Conservation (phyloP, 2,329 filamentous ascomycete species). For the Alternaria tenuissima region DNA sequence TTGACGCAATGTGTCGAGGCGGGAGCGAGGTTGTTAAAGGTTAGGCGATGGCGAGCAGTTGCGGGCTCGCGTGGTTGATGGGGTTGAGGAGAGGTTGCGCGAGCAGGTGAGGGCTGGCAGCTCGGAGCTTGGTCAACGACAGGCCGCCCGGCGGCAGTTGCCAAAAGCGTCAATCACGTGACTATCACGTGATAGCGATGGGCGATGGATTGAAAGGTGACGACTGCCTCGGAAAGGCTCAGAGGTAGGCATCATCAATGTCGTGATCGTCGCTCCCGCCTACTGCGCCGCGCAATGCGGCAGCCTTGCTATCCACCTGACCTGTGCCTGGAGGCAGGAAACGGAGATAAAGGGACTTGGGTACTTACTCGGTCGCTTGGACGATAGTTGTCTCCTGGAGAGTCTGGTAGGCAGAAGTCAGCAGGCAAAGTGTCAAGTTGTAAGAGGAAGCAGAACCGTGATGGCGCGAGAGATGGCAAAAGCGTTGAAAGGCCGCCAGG, state of each 20-base stretch:
- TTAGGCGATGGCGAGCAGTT: constrained; percentile 24
- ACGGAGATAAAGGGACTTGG: constrained; percentile 12
- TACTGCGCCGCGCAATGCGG: not conserved
- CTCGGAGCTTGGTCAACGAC: constrained; percentile 27
- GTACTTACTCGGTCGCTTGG: constrained; percentile 35
- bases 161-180: constrained; percentile 26
- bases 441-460: constrained; percentile 32
- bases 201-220: not conserved
- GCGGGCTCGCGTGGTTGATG: constrained; percentile 37
- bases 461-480: constrained; percentile 30
- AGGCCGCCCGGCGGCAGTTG: constrained; percentile 29
- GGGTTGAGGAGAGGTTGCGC: constrained; percentile 32
- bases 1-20: constrained; percentile 18
- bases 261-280: not conserved
- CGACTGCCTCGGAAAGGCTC: constrained; percentile 8
- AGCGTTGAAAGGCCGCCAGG: constrained; percentile 15
- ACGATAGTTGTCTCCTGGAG: constrained; percentile 33
- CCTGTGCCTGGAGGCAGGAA: constrained; percentile 8
- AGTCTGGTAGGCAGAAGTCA: constrained; percentile 32
- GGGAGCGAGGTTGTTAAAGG: constrained; percentile 14
- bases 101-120: constrained; percentile 29
- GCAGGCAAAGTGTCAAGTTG: constrained; percentile 27
- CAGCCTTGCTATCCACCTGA: constrained; percentile 11
- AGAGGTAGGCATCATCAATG: not conserved
- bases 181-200: not conserved